Conservation (phyloP, 306 rosid genomes). For the Datisca glomerata region DNA sequence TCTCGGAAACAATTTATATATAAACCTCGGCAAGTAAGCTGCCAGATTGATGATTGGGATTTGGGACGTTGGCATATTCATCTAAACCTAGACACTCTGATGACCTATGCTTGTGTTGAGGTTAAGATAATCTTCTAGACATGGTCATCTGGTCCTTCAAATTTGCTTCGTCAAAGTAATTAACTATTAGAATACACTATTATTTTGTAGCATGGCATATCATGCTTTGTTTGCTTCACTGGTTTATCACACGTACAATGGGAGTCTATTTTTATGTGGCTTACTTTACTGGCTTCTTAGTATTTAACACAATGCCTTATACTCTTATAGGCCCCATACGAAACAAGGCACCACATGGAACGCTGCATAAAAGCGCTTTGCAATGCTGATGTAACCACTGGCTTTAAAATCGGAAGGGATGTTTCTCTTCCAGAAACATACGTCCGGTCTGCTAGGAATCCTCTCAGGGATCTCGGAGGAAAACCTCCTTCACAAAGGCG, state of each 20-base stretch:
- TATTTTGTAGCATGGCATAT: no score
- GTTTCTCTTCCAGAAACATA: conserved; percentile 86
- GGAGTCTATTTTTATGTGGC: no score
- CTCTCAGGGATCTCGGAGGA: conserved; percentile 76
- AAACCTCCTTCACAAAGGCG: conserved; percentile 56
- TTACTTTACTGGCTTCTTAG: not conserved
- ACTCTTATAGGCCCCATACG: conserved; percentile 73
- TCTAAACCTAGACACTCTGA: not conserved
- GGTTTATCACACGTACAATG: no score
- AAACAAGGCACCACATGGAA: conserved; percentile 97
- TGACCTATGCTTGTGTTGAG: not conserved
- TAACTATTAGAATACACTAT: not conserved
- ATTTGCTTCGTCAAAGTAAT: not conserved
- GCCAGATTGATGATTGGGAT: not conserved
- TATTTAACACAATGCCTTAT: conserved; percentile 4
- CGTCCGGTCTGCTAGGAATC: conserved; percentile 58
- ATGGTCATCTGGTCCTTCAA: conserved; percentile 6
- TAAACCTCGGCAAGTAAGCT: not conserved
- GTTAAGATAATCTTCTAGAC: conserved; percentile 1
- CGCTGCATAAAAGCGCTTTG: conserved; percentile 87
- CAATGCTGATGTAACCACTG: conserved; percentile 79
- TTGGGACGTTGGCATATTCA: conserved; percentile 1
- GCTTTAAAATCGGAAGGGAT: conserved; percentile 82
- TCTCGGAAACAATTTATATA: not conserved
- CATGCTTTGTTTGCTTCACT: no score